These are phyloP conservation scores for Megacollybia platyphylla DNA, from an alignment of 1,284 basidiomycete species.

Conservation along the genomic window DNA sequence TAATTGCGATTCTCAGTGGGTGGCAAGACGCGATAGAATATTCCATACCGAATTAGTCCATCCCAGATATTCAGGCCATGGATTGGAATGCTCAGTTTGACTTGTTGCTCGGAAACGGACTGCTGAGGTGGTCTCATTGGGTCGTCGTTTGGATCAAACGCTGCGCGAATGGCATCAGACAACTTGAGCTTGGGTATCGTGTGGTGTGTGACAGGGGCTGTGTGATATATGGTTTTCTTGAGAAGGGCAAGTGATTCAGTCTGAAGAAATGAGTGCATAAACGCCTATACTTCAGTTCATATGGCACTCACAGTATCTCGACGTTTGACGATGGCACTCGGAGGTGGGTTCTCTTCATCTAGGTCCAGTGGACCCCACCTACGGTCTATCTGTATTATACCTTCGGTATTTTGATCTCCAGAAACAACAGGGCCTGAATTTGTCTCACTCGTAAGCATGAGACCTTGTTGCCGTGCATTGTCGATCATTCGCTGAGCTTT, in stretches of 20 bases:
- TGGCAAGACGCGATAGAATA: conserved; percentile 4
- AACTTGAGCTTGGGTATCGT: conserved; percentile 36
- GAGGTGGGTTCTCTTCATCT: conserved; percentile 45
- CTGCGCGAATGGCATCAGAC: conserved; percentile 31
- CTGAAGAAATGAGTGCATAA: conserved; percentile 15
- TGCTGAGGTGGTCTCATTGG: conserved; percentile 30
- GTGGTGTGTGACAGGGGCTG: conserved; percentile 39
- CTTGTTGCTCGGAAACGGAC: conserved; percentile 47
- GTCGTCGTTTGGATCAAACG: conserved; percentile 37
- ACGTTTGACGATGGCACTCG: conserved; percentile 49
- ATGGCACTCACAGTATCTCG: conserved; percentile 39
- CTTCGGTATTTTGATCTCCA: conserved; percentile 6
- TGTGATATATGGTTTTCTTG: conserved; percentile 44
- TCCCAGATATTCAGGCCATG: conserved; percentile 48
- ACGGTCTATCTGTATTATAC: conserved; percentile 24
- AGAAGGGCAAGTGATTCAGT: conserved; percentile 41
- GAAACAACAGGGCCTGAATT: not conserved
- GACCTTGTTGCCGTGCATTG: conserved; percentile 33
- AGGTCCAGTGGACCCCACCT: conserved; percentile 47
- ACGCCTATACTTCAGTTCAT: not conserved
- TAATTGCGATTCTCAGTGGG: conserved; percentile 10
- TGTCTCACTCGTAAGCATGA: conserved; percentile 15
- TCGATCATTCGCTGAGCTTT: conserved; percentile 28
- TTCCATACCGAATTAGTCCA: conserved; percentile 28
- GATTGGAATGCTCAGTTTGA: conserved; percentile 24